Evolutionary conservation across 176 grass and related monocot species (phyloP).

Genomic region (Olyra latifolia): DNA sequence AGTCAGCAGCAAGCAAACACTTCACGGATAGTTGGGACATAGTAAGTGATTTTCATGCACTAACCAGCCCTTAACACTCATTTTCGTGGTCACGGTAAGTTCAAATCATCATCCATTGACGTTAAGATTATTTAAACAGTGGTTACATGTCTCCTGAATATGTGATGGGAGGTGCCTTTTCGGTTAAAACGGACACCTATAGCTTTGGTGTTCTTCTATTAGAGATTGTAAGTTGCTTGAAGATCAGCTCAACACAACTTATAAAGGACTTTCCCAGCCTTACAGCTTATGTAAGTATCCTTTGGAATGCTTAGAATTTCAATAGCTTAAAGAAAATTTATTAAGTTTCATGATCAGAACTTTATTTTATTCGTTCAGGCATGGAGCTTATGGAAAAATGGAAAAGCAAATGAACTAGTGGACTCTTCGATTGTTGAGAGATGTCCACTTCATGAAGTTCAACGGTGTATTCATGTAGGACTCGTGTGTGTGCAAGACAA

Average conservation of each 20-base stretch:
- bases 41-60: constrained; percentile 35
- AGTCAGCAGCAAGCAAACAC: constrained; percentile 45
- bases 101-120: no score
- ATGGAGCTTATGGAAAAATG: constrained; percentile 51
- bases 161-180: constrained; percentile 52
- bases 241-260: constrained; percentile 15
- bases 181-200: constrained; percentile 55
- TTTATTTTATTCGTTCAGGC: constrained; percentile 28
- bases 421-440: constrained; percentile 22
- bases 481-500: constrained; percentile 61
- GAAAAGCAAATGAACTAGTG: constrained; percentile 21
- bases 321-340: neutral
- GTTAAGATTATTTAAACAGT: constrained; percentile 4
- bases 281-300: constrained; percentile 37
- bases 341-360: neutral
- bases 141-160: constrained; percentile 78
- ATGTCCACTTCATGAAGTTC: constrained; percentile 22
- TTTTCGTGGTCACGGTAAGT: neutral
- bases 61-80: neutral
- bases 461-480: constrained; percentile 45
- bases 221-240: constrained; percentile 57
- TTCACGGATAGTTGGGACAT: constrained; percentile 46
- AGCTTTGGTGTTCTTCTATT: constrained; percentile 61
- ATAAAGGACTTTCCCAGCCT: constrained; percentile 24
- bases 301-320: neutral